Evolutionary conservation across 441 rosid species (phyloP).

Genomic region (Metrosideros polymorpha): DNA sequence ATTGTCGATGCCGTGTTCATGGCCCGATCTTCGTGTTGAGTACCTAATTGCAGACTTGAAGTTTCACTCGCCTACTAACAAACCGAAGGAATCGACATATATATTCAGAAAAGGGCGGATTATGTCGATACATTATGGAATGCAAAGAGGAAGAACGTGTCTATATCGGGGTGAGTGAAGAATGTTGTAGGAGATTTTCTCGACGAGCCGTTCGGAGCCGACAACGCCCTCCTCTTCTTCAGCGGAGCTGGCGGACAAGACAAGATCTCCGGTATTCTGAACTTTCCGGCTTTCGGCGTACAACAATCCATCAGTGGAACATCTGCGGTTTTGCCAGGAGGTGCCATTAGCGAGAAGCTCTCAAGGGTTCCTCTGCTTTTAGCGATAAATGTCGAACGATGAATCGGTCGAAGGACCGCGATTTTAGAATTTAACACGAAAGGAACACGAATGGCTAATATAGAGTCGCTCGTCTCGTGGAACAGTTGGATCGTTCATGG

Average conservation of each 20-base stretch:
- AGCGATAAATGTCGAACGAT: background rate
- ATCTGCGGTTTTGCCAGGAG: background rate
- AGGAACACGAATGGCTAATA: background rate
- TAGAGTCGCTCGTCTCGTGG: background rate
- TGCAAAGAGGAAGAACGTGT: slow-evolving; percentile 35
- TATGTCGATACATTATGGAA: slow-evolving; percentile 2
- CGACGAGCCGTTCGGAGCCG: background rate
- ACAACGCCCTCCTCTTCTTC: slow-evolving; percentile 20
- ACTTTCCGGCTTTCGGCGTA: slow-evolving; percentile 29
- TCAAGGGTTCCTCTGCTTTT: background rate
- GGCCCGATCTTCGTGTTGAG: background rate
- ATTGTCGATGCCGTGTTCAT: background rate
- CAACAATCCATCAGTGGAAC: background rate
- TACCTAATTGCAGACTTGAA: background rate
- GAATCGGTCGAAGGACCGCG: background rate
- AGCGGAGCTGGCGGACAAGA: slow-evolving; percentile 44
- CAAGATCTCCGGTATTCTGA: slow-evolving; percentile 16
- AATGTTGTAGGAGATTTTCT: slow-evolving; percentile 13
- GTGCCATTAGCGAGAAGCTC: background rate
- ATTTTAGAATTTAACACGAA: background rate
- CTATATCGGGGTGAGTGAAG: slow-evolving; percentile 33
- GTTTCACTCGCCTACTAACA: background rate
- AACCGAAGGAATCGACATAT: background rate
- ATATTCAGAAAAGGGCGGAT: background rate
- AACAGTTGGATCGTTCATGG: background rate